These are phyloP conservation scores for Amanita pseudoporphyria DNA, from an alignment of 768 basidiomycete species.

Conservation along the genomic window DNA sequence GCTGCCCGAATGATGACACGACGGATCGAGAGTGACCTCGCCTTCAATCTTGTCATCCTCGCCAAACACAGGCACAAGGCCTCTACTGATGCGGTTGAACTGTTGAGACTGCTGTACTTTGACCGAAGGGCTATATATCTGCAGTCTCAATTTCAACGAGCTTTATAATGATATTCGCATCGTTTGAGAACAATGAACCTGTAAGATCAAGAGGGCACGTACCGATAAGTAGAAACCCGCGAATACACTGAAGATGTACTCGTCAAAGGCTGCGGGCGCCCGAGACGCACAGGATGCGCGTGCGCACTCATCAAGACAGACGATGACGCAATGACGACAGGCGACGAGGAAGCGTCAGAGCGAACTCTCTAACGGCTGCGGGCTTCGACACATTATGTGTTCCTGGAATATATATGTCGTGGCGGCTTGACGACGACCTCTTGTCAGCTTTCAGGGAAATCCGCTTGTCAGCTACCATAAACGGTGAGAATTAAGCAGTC, in stretches of 20 bases:
- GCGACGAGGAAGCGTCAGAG: not conserved
- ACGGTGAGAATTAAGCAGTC: not conserved
- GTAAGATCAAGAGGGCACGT: conserved; percentile 10
- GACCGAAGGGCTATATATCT: conserved; percentile 53
- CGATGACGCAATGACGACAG: not conserved
- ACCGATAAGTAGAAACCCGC: conserved; percentile 45
- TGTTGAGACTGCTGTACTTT: conserved; percentile 35
- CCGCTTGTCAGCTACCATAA: not conserved
- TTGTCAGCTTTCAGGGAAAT: not conserved
- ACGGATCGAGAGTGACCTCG: conserved; percentile 46
- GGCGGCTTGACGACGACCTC: not conserved
- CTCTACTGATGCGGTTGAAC: conserved; percentile 16
- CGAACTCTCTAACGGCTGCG: too few relatives aligned
- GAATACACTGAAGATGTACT: conserved; percentile 27
- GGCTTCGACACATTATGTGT: not conserved
- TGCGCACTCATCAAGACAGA: conserved; percentile 9
- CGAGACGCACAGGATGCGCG: conserved; percentile 15
- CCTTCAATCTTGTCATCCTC: conserved; percentile 54
- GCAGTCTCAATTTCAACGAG: conserved; percentile 48
- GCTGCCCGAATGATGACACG: conserved; percentile 42
- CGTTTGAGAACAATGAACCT: too few relatives aligned
- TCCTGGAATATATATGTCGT: not conserved
- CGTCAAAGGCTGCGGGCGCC: conserved; percentile 18
- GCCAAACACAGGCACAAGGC: conserved; percentile 45
- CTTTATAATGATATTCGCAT: not conserved